Conservation (phyloP, 768 basidiomycete species). For the Auriscalpium orientale region DNA sequence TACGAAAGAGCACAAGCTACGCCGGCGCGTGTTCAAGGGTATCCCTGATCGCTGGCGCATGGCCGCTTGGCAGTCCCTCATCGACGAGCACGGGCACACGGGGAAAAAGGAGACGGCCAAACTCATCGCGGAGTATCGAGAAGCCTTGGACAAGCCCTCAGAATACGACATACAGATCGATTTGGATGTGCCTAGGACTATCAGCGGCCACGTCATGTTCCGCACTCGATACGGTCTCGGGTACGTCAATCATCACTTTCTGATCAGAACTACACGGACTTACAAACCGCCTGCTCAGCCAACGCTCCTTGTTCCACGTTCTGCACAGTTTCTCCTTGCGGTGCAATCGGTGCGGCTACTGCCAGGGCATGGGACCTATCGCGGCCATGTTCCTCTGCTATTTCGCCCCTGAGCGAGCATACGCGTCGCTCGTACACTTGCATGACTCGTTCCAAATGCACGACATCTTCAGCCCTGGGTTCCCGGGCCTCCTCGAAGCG, state of each 20-base stretch:
- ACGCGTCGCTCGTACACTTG: slow-evolving; percentile 76
- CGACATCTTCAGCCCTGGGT: slow-evolving; percentile 84
- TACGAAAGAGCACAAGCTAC: slow-evolving; percentile 60
- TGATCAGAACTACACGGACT: neutral
- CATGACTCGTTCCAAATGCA: slow-evolving; percentile 89
- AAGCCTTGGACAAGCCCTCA: slow-evolving; percentile 71
- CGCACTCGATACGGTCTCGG: slow-evolving; percentile 93
- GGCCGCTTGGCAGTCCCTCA: slow-evolving; percentile 85
- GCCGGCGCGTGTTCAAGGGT: slow-evolving; percentile 84
- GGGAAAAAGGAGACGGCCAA: slow-evolving; percentile 37
- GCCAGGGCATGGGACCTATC: slow-evolving; percentile 98
- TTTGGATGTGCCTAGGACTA: slow-evolving; percentile 93
- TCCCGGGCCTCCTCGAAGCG: slow-evolving; percentile 91
- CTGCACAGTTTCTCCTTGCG: slow-evolving; percentile 84
- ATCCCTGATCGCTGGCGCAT: slow-evolving; percentile 94
- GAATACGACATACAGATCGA: slow-evolving; percentile 95
- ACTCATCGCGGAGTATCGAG: slow-evolving; percentile 46
- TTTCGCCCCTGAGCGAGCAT: slow-evolving; percentile 83
- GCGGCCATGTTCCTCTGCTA: slow-evolving; percentile 93
- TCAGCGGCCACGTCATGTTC: slow-evolving; percentile 91
- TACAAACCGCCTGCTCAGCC: slow-evolving; percentile 37
- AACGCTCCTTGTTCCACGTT: slow-evolving; percentile 92
- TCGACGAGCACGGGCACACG: slow-evolving; percentile 44
- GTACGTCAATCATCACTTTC: slow-evolving; percentile 38
- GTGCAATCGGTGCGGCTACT: slow-evolving; percentile 88